Evolutionary conservation across 805 yeast genomes (phyloP), one percentile per base, ranked within the genome.

Genomic region (Blastobotrys terrestris): DNA sequence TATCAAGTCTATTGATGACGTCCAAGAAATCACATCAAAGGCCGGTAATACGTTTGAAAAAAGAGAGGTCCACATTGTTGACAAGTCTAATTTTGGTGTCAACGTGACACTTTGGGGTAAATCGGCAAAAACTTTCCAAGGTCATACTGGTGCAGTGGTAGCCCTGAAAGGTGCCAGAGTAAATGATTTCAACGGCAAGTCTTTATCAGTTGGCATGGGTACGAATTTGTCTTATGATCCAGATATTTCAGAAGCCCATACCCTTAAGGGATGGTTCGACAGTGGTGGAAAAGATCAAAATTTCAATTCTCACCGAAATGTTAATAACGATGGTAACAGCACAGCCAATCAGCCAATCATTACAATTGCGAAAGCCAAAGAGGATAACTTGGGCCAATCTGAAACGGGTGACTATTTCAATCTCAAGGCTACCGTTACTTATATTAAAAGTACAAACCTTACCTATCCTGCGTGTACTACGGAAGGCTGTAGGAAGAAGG

Each of bases 191-290:
- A 84, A 84, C 54, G 97, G 97, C 21, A 15, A 41, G 44, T 78
- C 87, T 13, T 74, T 94, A 59, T 84, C 95, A 1, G 77, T 90
- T 67, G 82, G 91, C 20, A 88, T 84, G 55, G 77, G 87, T 8
- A 90, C 96, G 18, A 78, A 87, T 1, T 71, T 94, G 58, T 68
- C 82, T 39, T 77, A 87, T 11, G 87, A 88, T 63, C 99, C 99
- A 1, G 97, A 91, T 64, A 78, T 87, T 19, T 84, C 87, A 16
- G 97, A 89, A 67, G 92, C 97, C 2, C 89, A 82, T 67, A 77
- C 80, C 51, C 77, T 94, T 60, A 88, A 89, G 68, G 98, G 98
- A 4, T 94, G 99, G 99, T 94, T 82, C 64, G 96, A 89, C 63
- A 78, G 85, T 42, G 81, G 79, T 60, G 97, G 97, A 41, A 76